Evolutionary conservation across 495 filamentous ascomycete genomes (phyloP).

Genomic region (Hyphodiscus hymeniophilus): DNA sequence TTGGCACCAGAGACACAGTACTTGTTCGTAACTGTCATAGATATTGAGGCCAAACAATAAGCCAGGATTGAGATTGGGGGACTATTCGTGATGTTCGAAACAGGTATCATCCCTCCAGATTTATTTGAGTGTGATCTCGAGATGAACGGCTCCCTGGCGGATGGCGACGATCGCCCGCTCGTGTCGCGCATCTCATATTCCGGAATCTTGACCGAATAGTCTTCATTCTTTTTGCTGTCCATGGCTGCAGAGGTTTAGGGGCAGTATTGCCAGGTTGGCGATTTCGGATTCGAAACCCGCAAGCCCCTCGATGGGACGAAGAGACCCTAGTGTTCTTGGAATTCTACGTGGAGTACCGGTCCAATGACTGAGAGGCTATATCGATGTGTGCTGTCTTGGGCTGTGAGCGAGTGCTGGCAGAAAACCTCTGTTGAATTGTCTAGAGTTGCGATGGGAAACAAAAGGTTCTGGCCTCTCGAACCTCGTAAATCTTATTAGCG

Average conservation of each 20-base stretch:
- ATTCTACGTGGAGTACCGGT: too few relatives aligned
- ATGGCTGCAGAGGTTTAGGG: slow-evolving; percentile 9
- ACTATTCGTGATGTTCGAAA: slow-evolving; percentile 54
- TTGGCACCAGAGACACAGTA: slow-evolving; percentile 84
- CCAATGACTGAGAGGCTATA: too few relatives aligned
- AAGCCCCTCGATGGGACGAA: slow-evolving; percentile 6
- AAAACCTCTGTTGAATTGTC: not conserved
- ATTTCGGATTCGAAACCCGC: slow-evolving; percentile 9
- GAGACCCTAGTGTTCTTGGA: too few relatives aligned
- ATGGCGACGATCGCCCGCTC: slow-evolving; percentile 45
- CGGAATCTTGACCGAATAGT: slow-evolving; percentile 65
- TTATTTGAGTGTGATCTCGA: slow-evolving; percentile 1
- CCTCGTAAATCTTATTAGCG: not conserved
- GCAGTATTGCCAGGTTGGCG: not conserved
- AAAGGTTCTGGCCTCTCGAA: not conserved
- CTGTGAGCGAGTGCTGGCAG: not conserved
- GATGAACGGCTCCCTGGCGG: slow-evolving; percentile 18
- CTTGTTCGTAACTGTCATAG: slow-evolving; percentile 99
- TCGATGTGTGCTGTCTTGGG: not conserved
- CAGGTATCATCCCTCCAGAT: not conserved
- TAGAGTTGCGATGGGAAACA: too few relatives aligned
- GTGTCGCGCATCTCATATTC: slow-evolving; percentile 52
- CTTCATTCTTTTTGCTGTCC: slow-evolving; percentile 31
- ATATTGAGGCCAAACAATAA: slow-evolving; percentile 90
- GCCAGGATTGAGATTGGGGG: slow-evolving; percentile 73